Percentiles rank a stretch among this genome's conserved stretches.
These are phyloP conservation scores for Jaltomata sinuosa DNA, from an alignment of 257 asterid species.

Conservation along the genomic window DNA sequence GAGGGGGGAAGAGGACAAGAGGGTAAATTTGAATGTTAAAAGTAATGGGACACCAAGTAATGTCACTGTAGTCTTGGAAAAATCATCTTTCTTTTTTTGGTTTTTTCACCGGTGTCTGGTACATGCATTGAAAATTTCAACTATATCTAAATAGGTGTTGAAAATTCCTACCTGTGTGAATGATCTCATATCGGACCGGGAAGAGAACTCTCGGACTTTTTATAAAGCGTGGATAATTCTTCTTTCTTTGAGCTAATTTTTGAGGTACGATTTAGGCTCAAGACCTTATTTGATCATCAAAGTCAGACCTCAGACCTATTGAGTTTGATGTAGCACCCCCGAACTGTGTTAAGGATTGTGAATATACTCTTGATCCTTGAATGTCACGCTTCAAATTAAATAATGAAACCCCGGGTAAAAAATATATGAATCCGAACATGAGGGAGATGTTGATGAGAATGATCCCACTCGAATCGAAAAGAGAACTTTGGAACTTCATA, in stretches of 20 bases:
- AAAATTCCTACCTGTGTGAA: background rate
- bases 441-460: no score
- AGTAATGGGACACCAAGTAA: background rate
- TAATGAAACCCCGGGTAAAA: no score
- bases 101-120: fast-evolving
- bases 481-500: background rate
- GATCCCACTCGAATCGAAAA: no score
- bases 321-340: no score
- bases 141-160: fast-evolving
- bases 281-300: no score
- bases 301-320: no score
- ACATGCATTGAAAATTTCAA: fast-evolving
- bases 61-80: background rate
- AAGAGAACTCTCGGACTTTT: background rate
- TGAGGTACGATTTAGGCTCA: no score
- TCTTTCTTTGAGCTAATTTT: no score
- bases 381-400: no score
- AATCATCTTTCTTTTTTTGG: background rate
- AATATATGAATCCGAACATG: no score
- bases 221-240: background rate
- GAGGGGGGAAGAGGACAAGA: slow-evolving; percentile 20
- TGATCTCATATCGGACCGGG: background rate
- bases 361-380: no score
- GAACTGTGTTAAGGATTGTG: no score
- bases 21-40: slow-evolving; percentile 16